Conservation (phyloP, 495 filamentous ascomycete genomes). For the Wilcoxina mikolae region DNA sequence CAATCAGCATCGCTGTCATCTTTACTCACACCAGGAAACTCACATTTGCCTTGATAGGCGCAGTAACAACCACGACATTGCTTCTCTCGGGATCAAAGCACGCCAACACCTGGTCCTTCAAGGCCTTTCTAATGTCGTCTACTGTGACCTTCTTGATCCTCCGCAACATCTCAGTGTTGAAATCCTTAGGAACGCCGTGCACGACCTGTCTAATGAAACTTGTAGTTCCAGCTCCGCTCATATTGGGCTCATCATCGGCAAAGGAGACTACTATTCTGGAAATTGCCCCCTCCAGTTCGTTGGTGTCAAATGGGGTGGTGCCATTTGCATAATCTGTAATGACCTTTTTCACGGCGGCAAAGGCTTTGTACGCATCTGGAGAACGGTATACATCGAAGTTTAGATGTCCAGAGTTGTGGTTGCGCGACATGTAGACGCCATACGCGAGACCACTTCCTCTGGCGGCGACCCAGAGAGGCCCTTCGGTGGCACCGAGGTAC, state of each 20-base stretch:
- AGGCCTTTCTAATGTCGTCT: conserved; percentile 60
- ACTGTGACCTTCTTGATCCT: conserved; percentile 58
- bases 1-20: background rate
- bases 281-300: conserved; percentile 77
- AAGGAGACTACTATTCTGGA: conserved; percentile 70
- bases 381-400: conserved; percentile 76
- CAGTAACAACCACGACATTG: conserved; percentile 80
- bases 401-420: conserved; percentile 63
- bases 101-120: conserved; percentile 61
- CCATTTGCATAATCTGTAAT: conserved; percentile 55
- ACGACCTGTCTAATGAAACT: conserved; percentile 75
- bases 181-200: conserved; percentile 59
- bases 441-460: conserved; percentile 89
- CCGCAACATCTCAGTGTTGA: conserved; percentile 57
- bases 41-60: conserved; percentile 71
- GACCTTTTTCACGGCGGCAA: conserved; percentile 56
- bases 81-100: conserved; percentile 61
- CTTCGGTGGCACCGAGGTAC: conserved; percentile 87
- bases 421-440: conserved; percentile 57
- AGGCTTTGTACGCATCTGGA: conserved; percentile 78
- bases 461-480: conserved; percentile 75
- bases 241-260: conserved; percentile 75
- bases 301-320: conserved; percentile 50
- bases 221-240: conserved; percentile 59
- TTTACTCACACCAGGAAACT: conserved; percentile 21